Conservation (phyloP, 176 grass and related monocot genomes). For the Melocanna baccifera region DNA sequence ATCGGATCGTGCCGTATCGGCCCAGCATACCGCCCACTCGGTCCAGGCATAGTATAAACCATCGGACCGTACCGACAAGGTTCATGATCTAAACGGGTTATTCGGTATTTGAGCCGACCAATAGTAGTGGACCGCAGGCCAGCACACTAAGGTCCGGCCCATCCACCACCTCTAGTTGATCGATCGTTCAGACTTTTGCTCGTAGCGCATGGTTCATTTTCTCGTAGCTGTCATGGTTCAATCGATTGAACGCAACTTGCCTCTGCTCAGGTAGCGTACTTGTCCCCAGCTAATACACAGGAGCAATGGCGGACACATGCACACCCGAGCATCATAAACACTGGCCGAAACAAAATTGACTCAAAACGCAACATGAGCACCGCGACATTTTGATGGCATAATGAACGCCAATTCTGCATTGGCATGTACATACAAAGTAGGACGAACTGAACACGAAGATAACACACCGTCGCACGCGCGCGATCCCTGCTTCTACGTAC, state of each 20-base stretch:
- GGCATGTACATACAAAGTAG: slow-evolving; percentile 20
- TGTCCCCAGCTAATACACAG: background rate
- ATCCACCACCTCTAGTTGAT: no score
- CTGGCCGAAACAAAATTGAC: background rate
- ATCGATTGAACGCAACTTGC: background rate
- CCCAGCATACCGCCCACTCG: no score
- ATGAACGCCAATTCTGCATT: slow-evolving; percentile 13
- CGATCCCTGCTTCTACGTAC: slow-evolving; percentile 6
- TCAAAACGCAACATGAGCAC: background rate
- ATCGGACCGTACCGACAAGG: fast-evolving
- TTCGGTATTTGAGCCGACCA: no score
- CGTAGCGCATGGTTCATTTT: background rate
- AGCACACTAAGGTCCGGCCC: no score
- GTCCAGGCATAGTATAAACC: no score
- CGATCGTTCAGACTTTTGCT: background rate
- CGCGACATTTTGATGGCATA: background rate
- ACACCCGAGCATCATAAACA: background rate
- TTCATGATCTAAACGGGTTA: no score
- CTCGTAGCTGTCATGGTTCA: background rate
- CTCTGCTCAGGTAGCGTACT: background rate
- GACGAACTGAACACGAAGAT: background rate
- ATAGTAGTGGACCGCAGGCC: no score
- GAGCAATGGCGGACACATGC: background rate
- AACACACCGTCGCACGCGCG: background rate
- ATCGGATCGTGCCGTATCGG: no score